A percentile compares a stretch with the other conserved stretches of the same genome.
phyloP scores from a whole-genome alignment of 371 early-diverging fungal genomes.

The Nematocida minor region DNA sequence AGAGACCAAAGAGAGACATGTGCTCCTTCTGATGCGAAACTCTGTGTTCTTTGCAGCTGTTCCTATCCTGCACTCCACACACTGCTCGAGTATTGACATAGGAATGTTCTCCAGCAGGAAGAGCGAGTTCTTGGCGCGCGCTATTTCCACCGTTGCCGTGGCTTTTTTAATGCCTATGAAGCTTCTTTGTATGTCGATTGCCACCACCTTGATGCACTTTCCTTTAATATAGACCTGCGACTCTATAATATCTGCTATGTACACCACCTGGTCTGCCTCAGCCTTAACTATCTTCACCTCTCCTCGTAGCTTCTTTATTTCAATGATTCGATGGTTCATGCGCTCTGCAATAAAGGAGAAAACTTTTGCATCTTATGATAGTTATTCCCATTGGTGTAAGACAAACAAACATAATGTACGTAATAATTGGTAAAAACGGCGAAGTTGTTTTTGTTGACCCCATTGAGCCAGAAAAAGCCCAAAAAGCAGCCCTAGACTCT shows the following conservation, averaged over 20 bases:
- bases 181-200: constrained; percentile 8
- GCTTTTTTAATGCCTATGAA: neutral
- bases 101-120: neutral
- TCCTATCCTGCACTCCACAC: constrained; percentile 37
- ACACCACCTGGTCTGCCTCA: constrained; percentile 11
- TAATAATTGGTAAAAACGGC: neutral
- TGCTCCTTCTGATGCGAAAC: constrained; percentile 10
- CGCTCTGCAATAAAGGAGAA: neutral
- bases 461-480: constrained; percentile 16
- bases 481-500: neutral
- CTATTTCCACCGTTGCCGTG: constrained; percentile 14
- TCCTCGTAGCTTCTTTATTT: constrained; percentile 15
- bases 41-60: neutral
- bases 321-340: constrained; percentile 42
- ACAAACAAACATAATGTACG: constrained; percentile 53
- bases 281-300: constrained; percentile 9
- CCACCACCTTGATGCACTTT: constrained; percentile 30
- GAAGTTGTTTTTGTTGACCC: constrained; percentile 29
- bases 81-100: constrained; percentile 24
- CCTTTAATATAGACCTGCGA: constrained; percentile 19
- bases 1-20: neutral
- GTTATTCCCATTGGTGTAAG: constrained; percentile 7
- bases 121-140: constrained; percentile 20
- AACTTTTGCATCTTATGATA: constrained; percentile 5
- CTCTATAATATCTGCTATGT: constrained; percentile 23